Evolutionary conservation across 2,329 filamentous ascomycete species (phyloP), one percentile per base, ranked within the genome.

Genomic region (Hymenoscyphus albidus): DNA sequence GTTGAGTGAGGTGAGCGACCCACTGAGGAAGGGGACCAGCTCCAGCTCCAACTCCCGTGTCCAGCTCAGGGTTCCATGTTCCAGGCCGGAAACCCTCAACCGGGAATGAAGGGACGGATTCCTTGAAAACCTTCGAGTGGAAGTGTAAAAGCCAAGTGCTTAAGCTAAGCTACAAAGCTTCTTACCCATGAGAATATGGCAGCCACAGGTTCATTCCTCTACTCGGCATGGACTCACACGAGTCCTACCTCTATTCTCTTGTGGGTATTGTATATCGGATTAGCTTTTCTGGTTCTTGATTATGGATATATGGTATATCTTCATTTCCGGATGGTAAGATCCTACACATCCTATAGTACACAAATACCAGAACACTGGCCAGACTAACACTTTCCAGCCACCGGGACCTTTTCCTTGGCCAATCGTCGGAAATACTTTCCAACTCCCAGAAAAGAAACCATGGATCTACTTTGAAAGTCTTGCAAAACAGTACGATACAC

Each of bases 391-490:
- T 6, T 27, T 3, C 54, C 39, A 70, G 68, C 69, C 69, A 58
- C 69, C 69, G 1, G 69, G 69, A 10, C 69, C 69, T 5, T 58
- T 67, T 14, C 69, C 69, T 7, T 59, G 64, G 2, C 69, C 69
- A 44, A 68, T 71, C 3, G 58, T 71, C 32, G 69, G 69, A 54
- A 71, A 71, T 31, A 70, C 68, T 5, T 62, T 54, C 54, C 51
- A 57, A 5, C 44, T 71, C 1, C 69, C 69, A 12, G 63, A 66
- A 14, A 65, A 40, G 16, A 71, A 70, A 32, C 69, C 69, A 39
- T 71, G 69, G 69, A 68, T 71, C 31, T 67, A 68, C 13, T 70
- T 70, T 38, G 69, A 71, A 58, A 51, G 64, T 12, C 38, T 71
- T 12, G 58, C 69, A 2, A 69, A 70, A 38, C n/a, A 59, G 1